Evolutionary conservation across 345 rosid species (phyloP).

Genomic region (Salix exigua): DNA sequence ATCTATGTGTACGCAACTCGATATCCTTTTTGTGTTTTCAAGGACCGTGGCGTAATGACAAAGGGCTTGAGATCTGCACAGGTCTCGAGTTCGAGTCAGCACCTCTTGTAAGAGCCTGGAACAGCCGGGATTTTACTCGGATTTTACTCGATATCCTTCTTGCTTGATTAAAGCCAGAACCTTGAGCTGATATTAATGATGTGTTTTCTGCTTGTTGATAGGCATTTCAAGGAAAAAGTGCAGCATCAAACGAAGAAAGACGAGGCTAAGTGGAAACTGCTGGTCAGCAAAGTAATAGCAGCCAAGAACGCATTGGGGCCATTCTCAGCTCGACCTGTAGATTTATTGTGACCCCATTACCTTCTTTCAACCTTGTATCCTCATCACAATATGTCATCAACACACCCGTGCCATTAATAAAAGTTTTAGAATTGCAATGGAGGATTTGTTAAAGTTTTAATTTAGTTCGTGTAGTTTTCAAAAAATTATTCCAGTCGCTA

Average conservation of each 20-base stretch:
- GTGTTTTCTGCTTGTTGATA: constrained; percentile 7
- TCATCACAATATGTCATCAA: not conserved
- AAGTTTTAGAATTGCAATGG: too few relatives aligned
- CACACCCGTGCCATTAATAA: not conserved
- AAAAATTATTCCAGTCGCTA: too few relatives aligned
- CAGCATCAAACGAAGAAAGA: constrained; percentile 69
- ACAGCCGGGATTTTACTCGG: too few relatives aligned
- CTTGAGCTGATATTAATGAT: not conserved
- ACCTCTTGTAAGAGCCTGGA: too few relatives aligned
- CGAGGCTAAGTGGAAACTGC: constrained; percentile 58
- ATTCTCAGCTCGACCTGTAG: constrained; percentile 33
- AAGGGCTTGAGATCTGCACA: too few relatives aligned
- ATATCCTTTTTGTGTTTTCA: too few relatives aligned
- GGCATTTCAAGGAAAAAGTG: constrained; percentile 67
- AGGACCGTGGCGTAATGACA: too few relatives aligned
- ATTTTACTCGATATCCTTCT: not conserved
- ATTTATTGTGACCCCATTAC: constrained; percentile 22
- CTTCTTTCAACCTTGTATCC: not conserved
- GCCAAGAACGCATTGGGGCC: constrained; percentile 57
- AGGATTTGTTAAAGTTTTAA: too few relatives aligned
- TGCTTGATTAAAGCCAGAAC: not conserved
- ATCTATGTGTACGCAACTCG: too few relatives aligned
- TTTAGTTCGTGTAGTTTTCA: too few relatives aligned
- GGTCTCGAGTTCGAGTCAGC: too few relatives aligned
- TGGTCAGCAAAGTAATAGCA: constrained; percentile 61